Evolutionary conservation across 2,329 filamentous ascomycete genomes (phyloP), one percentile per base, ranked within the genome.

Genomic region (Waltergamsia citrina): DNA sequence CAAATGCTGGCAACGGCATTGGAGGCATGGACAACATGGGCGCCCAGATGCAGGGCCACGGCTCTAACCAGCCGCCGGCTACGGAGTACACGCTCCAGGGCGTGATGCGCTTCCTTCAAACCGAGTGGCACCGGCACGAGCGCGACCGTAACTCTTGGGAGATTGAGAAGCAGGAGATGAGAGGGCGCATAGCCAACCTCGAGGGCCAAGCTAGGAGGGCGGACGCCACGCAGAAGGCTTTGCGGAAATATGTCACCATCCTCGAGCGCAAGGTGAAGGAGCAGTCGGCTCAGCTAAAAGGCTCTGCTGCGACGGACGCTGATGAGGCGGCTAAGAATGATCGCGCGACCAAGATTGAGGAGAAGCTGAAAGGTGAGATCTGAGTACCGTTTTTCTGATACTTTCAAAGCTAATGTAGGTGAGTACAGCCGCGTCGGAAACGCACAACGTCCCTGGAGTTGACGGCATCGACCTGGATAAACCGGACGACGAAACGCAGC

Each of bases 111-210:
- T 98, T 98, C 58, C 77, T 98, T 25, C 92, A 98, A 64, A 92
- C 92, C 31, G 90, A 98, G 74, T 98, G 92, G 92, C 92, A 98
- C 62, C 82, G 86, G 46, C 90, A 98, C 59, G 92, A 98, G 63
- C 84, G 92, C 61, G 92, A 95, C 54, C 79, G 92, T 49, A 98
- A 98, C 62, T 81, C 87, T 24, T 98, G 92, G 92, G 92, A 98
- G 60, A 98, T 98, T 55, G 92, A 98, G 62, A 81, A 87, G 53
- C 92, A 94, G 50, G 92, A 98, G 65, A 96, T 98, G 92, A 94
- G 94, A 67, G 87, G 85, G 46, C 81, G 93, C 52, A 95, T 98
- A 63, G 90, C 90, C 33, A 83, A 85, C 50, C 75, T 96, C 43
- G 92, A 98, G 61, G 92, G 92, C 35, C 85, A 94, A 46, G 76